phyloP scores from a whole-genome alignment of 2,329 filamentous ascomycete species.

The Diaporthe capsici region DNA sequence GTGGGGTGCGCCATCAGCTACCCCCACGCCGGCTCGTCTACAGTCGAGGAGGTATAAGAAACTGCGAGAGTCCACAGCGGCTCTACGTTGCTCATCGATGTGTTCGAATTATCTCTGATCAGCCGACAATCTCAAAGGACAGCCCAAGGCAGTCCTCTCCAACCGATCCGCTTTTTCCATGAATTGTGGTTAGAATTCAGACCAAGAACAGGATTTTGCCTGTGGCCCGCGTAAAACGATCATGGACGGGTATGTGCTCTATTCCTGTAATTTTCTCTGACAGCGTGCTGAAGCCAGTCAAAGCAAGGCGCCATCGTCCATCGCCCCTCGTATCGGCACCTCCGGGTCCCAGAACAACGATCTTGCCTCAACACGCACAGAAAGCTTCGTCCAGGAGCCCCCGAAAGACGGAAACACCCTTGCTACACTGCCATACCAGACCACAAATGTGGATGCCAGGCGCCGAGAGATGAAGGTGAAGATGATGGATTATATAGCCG shows the following conservation, averaged over 20 bases:
- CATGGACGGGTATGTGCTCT: background rate
- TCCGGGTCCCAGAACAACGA: background rate
- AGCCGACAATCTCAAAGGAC: background rate
- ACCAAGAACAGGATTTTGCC: background rate
- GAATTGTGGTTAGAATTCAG: no score
- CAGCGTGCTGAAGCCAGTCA: background rate
- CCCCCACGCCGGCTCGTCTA: no score
- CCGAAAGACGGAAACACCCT: slow-evolving; percentile 8
- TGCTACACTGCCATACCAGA: slow-evolving; percentile 9
- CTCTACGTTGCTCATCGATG: background rate
- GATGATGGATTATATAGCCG: slow-evolving; percentile 23
- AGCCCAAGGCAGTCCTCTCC: background rate
- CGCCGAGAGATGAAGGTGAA: slow-evolving; percentile 19
- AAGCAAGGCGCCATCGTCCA: background rate
- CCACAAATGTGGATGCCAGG: slow-evolving; percentile 8
- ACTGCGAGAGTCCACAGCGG: background rate
- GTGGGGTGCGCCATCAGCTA: background rate
- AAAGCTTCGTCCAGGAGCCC: slow-evolving; percentile 5
- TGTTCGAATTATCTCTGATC: background rate
- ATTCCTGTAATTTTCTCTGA: background rate
- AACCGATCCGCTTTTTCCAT: background rate
- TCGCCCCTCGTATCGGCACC: fast-evolving
- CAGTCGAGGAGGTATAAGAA: background rate
- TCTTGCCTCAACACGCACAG: background rate
- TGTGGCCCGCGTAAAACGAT: background rate